These are phyloP conservation scores for Barnettozyma hawaiiensis DNA, from an alignment of 1,139 yeast genomes.

Conservation along the genomic window DNA sequence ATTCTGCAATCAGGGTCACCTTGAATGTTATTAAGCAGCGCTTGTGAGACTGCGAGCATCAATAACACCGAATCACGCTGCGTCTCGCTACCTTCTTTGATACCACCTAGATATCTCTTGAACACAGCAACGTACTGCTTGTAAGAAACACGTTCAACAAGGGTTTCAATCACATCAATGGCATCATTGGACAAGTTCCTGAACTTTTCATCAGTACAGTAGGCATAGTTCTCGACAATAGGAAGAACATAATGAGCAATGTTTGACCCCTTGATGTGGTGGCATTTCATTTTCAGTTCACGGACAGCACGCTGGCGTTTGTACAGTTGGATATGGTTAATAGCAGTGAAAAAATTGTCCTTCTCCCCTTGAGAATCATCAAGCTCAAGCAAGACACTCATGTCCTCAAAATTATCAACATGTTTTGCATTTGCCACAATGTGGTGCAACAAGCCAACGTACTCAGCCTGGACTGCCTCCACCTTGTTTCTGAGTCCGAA, in stretches of 20 bases:
- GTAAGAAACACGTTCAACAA: constrained; percentile 64
- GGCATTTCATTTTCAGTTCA: constrained; percentile 43
- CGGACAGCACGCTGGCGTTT: constrained; percentile 81
- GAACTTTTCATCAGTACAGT: constrained; percentile 46
- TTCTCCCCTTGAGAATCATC: constrained; percentile 55
- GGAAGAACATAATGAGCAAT: constrained; percentile 82
- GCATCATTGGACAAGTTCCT: constrained; percentile 75
- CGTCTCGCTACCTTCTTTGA: constrained; percentile 44
- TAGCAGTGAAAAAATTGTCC: constrained; percentile 75
- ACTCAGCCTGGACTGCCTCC: constrained; percentile 68
- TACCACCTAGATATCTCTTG: constrained; percentile 58
- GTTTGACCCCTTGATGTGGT: constrained; percentile 45
- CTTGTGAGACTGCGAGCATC: constrained; percentile 56
- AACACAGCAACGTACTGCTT: constrained; percentile 74
- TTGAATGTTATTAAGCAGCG: constrained; percentile 38
- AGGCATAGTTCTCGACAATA: constrained; percentile 72
- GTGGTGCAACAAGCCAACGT: constrained; percentile 59
- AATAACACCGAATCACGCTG: constrained; percentile 59
- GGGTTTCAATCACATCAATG: constrained; percentile 52
- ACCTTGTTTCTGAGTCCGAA: constrained; percentile 59
- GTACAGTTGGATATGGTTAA: constrained; percentile 79
- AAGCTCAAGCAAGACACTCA: constrained; percentile 53
- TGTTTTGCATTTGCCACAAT: constrained; percentile 48
- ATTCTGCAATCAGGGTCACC: constrained; percentile 15
- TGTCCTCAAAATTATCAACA: constrained; percentile 54